A percentile compares a stretch with the other conserved stretches of the same genome.
Evolutionary conservation across 2,329 filamentous ascomycete species (phyloP).

Genomic region (Helminthosporium solani): DNA sequence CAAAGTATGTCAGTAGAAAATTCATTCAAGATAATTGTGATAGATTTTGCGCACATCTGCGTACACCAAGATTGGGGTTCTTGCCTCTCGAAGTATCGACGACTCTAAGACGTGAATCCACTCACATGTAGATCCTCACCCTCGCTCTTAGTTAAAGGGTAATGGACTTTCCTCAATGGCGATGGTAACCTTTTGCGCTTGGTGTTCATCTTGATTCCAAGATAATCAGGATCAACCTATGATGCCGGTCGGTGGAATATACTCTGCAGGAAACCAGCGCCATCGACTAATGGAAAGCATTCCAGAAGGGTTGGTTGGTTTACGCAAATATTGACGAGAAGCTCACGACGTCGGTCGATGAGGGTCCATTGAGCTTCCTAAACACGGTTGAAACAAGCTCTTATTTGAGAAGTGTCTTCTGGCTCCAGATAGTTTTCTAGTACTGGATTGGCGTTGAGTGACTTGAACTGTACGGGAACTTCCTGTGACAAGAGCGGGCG

Average conservation of each 20-base stretch:
- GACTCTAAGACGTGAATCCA: too few relatives aligned
- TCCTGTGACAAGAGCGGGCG: too few relatives aligned
- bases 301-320: background rate
- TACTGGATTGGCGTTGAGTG: too few relatives aligned
- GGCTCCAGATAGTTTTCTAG: too few relatives aligned
- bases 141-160: background rate
- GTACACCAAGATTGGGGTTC: too few relatives aligned
- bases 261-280: background rate
- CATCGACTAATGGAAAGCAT: background rate
- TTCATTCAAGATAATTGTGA: too few relatives aligned
- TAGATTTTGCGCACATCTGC: too few relatives aligned
- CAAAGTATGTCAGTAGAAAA: too few relatives aligned
- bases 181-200: background rate
- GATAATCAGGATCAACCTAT: background rate
- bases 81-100: too few relatives aligned
- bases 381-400: too few relatives aligned
- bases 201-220: background rate
- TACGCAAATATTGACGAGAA: background rate
- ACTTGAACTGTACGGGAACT: too few relatives aligned
- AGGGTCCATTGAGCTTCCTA: background rate
- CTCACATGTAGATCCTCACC: background rate
- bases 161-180: background rate
- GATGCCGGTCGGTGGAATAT: background rate
- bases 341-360: background rate
- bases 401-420: too few relatives aligned